Base-by-base conservation (phyloP, 768 basidiomycete species). In the Phanerochaete carnosa region DNA sequence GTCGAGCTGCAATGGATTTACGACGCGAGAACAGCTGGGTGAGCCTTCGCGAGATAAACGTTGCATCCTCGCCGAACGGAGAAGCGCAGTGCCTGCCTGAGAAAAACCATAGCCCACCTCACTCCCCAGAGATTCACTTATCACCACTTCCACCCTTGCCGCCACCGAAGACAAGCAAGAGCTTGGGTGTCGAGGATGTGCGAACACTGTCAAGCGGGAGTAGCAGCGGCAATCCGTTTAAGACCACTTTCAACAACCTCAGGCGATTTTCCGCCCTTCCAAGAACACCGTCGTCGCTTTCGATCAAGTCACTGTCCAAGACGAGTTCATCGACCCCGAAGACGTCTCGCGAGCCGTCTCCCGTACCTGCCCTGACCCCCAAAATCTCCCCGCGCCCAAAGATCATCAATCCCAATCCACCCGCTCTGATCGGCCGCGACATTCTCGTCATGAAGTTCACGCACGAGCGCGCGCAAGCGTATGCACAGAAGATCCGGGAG, bases 401-500 rank as follows among this genome's bases (percentile, higher is more conserved):
- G 59, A 71, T 71, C n/a, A 78, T 69, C 45, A 71, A 75, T 23
- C 55, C 71, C 13, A 77, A 83, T 69, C 90, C 91, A 2, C 75
- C 85, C 46, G 88, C 90, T 13, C 83, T 95, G 85, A 79, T 80
- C 64, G 90, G 81, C 66, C 76, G 80, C 46, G 91, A 95, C 67
- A 78, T 95, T 3, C 66, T 78, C 30, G 68, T 73, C 15, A 79
- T 80, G 71, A 81, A 76, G 63, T 86, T 79, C 29, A 66, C 88
- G 2, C 61, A 83, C 3, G 93, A 94, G 66, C 81, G 93, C 51
- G 90, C 88, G 61, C 69, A 75, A 25, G 83, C 86, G 37, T 95
- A 95, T 66, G 88, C 89, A 26, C 75, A 78, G 65, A 95, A 94
- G 76, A 91, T 95, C 64, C 92, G 92, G 67, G 91, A 94, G 69